A percentile compares a stretch with the other conserved stretches of the same genome.
Conservation (phyloP, 306 rosid species). For the Sicyos baderoa region DNA sequence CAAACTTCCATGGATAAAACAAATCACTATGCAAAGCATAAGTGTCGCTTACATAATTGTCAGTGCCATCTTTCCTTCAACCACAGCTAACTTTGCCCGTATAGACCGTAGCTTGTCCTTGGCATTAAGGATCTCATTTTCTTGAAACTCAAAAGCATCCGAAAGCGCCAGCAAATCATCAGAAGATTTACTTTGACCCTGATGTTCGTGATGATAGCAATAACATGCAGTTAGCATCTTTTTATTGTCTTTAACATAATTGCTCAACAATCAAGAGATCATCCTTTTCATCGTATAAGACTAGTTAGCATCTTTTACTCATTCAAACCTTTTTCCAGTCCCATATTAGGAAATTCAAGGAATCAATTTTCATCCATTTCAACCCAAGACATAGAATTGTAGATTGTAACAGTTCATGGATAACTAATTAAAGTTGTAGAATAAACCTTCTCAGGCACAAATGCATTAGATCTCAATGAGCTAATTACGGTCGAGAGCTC, state of each 20-base stretch:
- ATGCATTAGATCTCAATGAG: slow-evolving; percentile 40
- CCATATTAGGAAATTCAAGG: background rate
- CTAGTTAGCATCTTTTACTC: background rate
- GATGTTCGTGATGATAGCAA: slow-evolving; percentile 20
- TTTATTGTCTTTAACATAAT: background rate
- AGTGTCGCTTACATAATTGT: slow-evolving; percentile 47
- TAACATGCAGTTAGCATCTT: slow-evolving; percentile 9
- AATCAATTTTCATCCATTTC: background rate
- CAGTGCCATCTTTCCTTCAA: slow-evolving; percentile 83
- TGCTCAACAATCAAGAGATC: background rate
- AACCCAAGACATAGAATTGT: background rate
- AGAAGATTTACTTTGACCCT: slow-evolving; percentile 51
- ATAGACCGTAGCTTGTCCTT: slow-evolving; percentile 53
- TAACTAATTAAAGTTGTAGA: background rate
- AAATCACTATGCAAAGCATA: slow-evolving; percentile 20
- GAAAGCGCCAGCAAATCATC: slow-evolving; percentile 44
- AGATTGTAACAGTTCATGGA: background rate
- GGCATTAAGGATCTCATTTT: slow-evolving; percentile 64
- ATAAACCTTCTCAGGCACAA: slow-evolving; percentile 32
- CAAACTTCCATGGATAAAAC: slow-evolving; percentile 3
- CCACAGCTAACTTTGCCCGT: slow-evolving; percentile 65
- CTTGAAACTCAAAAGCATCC: slow-evolving; percentile 79
- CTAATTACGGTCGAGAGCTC: slow-evolving; percentile 55
- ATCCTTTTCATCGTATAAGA: background rate
- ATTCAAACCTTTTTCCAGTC: background rate